These are phyloP conservation scores for Cryptosporidium ryanae DNA, from an alignment of 169 alveolate genomes.

Conservation along the genomic window DNA sequence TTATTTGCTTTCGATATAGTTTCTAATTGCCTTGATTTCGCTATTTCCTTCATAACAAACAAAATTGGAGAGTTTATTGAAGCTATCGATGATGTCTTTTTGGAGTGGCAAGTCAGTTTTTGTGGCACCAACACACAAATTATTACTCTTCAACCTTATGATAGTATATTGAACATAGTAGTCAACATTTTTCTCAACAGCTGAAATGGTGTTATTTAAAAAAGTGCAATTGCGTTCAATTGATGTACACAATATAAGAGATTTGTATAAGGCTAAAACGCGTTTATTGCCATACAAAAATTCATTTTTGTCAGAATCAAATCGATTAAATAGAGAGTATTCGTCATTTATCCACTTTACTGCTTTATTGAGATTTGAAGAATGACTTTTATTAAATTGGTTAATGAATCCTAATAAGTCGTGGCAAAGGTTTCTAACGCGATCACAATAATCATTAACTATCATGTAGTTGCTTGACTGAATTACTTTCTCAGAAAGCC, in stretches of 20 bases:
- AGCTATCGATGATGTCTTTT: not conserved
- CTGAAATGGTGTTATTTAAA: not conserved
- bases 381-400: conserved; percentile 1
- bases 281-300: conserved; percentile 12
- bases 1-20: not conserved
- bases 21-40: not conserved
- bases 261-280: conserved; percentile 19
- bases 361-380: conserved; percentile 19
- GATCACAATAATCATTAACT: conserved; percentile 2
- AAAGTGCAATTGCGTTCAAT: conserved; percentile 3
- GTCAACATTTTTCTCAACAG: conserved; percentile 16
- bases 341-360: conserved; percentile 70
- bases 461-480: conserved; percentile 27
- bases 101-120: not conserved
- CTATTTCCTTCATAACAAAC: not conserved
- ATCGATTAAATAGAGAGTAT: conserved; percentile 31
- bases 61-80: not conserved
- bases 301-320: conserved; percentile 16
- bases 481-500: conserved; percentile 22
- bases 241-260: conserved; percentile 20
- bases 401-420: conserved; percentile 11
- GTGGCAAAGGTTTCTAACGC: conserved; percentile 17
- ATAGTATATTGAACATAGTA: conserved; percentile 3
- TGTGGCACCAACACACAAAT: not conserved
- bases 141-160: not conserved